A percentile compares a stretch with the other conserved stretches of the same genome.
Evolutionary conservation across 257 asterid species (phyloP).

Genomic region (Thymus mandschuricus): DNA sequence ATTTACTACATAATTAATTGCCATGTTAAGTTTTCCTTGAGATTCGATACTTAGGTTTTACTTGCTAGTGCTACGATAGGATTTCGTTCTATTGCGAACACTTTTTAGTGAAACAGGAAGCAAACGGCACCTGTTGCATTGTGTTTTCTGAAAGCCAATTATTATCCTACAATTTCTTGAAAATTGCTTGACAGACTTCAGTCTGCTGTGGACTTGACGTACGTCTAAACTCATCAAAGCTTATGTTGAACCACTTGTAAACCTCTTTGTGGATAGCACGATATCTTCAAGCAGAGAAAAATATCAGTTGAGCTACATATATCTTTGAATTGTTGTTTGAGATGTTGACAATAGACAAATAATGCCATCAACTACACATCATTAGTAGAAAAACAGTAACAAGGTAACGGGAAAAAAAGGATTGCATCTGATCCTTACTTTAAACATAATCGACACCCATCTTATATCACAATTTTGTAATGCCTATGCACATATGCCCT

Average conservation of each 20-base stretch:
- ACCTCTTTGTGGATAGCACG: conserved; percentile 82
- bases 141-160: conserved; percentile 79
- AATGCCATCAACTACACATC: conserved; percentile 13
- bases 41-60: too few species aligned
- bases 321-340: neutral
- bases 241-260: conserved; percentile 82
- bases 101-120: neutral
- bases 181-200: conserved; percentile 83
- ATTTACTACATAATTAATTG: too few species aligned
- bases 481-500: neutral
- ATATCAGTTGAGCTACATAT: neutral
- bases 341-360: neutral
- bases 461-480: neutral
- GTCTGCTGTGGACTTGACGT: conserved; percentile 92
- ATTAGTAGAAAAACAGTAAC: neutral
- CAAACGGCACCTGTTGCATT: conserved; percentile 73
- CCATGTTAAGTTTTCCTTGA: too few species aligned
- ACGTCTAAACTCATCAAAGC: conserved; percentile 91
- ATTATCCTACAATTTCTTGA: conserved; percentile 69
- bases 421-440: neutral
- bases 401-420: neutral
- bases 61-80: too few species aligned
- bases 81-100: too few species aligned
- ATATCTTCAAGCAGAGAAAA: conserved; percentile 51
- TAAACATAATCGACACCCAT: conserved; percentile 8